Evolutionary conservation across 2,329 filamentous ascomycete genomes (phyloP), one percentile per base, ranked within the genome.

Genomic region (Epichloe sylvatica): DNA sequence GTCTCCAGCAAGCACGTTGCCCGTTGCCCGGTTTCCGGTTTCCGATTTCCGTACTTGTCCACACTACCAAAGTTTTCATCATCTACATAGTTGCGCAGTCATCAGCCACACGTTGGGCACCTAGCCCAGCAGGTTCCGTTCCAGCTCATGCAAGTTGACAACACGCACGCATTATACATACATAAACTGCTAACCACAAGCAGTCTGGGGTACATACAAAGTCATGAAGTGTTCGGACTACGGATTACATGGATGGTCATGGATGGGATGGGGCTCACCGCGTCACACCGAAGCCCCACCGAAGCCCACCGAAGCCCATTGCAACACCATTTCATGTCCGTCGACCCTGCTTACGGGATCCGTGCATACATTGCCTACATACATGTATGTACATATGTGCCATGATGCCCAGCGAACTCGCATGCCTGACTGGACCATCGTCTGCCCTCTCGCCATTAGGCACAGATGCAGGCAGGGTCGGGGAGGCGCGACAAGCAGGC

Each of bases 371-470:
- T 25, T 33, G 9, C 12, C 19, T 25, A 17, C 15, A 21, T n/a
- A n/a, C n/a, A n/a, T n/a, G n/a, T n/a, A 43, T 35, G 23, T 7
- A n/a, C n/a, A n/a, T n/a, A 25, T 25, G 30, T 8, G 23, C 42
- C 34, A n/a, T 15, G 7, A 30, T 36, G 30, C 39, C 45, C 36
- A 46, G 43, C 44, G 4, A 35, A 30, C 15, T 21, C 41, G 35
- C 42, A 30, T 7, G 48, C 35, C 33, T 41, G 17, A 49, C 39
- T 49, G 39, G 40, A 49, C 40, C 39, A 48, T 43, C 39, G 21
- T 39, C 36, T 23, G 41, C 47, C 37, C 44, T 37, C 44, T 38
- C 44, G 45, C 45, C 35, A 51, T 51, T 51, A 47, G 49, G 49
- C 45, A 47, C 49, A 30, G 49, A 40, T 45, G 49, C 45, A 51